These are phyloP conservation scores for Trichoderma sp. DNA, from an alignment of 2,329 filamentous ascomycete species.

Conservation along the genomic window DNA sequence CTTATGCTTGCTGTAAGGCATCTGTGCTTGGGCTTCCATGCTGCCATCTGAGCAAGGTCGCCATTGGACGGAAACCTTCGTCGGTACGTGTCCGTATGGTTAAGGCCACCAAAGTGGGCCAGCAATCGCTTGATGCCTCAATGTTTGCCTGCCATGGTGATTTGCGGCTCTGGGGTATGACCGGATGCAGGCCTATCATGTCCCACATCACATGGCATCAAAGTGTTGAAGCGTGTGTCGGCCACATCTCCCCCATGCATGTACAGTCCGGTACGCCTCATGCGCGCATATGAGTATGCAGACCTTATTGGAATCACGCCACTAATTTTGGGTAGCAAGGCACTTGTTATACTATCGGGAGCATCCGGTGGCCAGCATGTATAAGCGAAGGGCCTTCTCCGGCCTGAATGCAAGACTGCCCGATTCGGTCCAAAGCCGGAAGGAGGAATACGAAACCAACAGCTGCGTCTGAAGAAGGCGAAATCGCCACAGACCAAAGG, in stretches of 20 bases:
- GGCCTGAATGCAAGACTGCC: neutral
- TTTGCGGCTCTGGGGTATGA: neutral
- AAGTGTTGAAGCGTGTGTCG: neutral
- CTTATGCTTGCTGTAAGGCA: neutral
- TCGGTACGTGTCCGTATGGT: neutral
- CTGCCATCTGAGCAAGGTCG: neutral
- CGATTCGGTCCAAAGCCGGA: neutral
- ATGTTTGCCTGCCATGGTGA: constrained; percentile 4
- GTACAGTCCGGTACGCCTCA: neutral
- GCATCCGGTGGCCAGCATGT: neutral
- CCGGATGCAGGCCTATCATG: neutral
- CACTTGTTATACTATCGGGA: neutral
- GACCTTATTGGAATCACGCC: neutral
- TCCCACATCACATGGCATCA: neutral
- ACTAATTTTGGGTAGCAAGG: neutral
- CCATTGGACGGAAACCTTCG: neutral
- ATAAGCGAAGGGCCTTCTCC: constrained; percentile 11
- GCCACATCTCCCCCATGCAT: neutral
- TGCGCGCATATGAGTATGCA: neutral
- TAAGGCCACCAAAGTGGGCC: neutral
- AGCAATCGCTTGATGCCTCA: neutral
- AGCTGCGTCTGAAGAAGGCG: neutral
- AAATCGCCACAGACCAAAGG: neutral
- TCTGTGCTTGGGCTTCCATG: neutral
- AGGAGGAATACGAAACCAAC: neutral